These are phyloP conservation scores for Yamadazyma diddensiae DNA, from an alignment of 1,139 yeast species.

Conservation along the genomic window DNA sequence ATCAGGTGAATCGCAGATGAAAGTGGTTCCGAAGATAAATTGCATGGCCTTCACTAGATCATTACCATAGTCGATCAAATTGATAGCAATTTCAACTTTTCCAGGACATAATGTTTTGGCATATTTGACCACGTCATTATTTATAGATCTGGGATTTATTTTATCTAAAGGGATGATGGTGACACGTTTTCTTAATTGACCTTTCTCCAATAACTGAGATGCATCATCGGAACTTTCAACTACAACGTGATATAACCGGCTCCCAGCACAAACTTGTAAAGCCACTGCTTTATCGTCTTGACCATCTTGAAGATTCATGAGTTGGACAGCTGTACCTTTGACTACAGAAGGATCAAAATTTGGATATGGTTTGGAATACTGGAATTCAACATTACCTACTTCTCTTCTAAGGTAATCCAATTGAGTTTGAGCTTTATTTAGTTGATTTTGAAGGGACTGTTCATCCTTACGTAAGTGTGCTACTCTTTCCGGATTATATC, in stretches of 20 bases:
- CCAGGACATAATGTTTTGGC: slow-evolving; percentile 78
- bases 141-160: slow-evolving; percentile 57
- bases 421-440: slow-evolving; percentile 41
- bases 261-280: slow-evolving; percentile 93
- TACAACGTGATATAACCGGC: slow-evolving; percentile 81
- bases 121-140: slow-evolving; percentile 39
- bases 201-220: slow-evolving; percentile 72
- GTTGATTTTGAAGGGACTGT: slow-evolving; percentile 22
- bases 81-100: slow-evolving; percentile 82
- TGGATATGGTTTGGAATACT: slow-evolving; percentile 62
- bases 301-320: slow-evolving; percentile 61
- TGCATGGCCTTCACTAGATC: slow-evolving; percentile 83
- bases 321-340: slow-evolving; percentile 86
- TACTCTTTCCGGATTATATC: slow-evolving; percentile 55
- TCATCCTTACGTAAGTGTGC: slow-evolving; percentile 48
- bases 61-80: slow-evolving; percentile 69
- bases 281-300: slow-evolving; percentile 73
- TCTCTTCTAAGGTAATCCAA: slow-evolving; percentile 59
- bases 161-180: slow-evolving; percentile 92
- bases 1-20: slow-evolving; percentile 82
- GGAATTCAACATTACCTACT: slow-evolving; percentile 74
- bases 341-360: slow-evolving; percentile 62
- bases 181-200: slow-evolving; percentile 75
- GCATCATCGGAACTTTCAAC: slow-evolving; percentile 89
- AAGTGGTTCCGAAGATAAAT: slow-evolving; percentile 83